Evolutionary conservation across 441 rosid species (phyloP).

Genomic region (Populus trichocarpa): DNA sequence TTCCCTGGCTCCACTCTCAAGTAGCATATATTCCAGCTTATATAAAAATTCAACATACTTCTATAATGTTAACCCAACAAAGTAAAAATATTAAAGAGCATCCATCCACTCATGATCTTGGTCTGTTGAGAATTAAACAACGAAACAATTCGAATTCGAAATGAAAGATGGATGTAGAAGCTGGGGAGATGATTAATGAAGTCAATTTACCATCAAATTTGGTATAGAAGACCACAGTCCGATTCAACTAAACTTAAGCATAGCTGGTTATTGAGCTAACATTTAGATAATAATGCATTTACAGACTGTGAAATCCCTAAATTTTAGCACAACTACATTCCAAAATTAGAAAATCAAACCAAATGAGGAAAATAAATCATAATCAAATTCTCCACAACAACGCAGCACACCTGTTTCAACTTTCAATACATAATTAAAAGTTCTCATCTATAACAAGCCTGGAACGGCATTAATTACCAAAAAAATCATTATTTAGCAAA

Average conservation of each 20-base stretch:
- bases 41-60: not conserved
- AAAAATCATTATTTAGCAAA: not conserved
- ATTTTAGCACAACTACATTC: not conserved
- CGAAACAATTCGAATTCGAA: not conserved
- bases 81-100: not conserved
- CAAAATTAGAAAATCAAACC: not conserved
- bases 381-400: not conserved
- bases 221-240: not conserved
- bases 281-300: not conserved
- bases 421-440: not conserved
- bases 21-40: not conserved
- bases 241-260: not conserved
- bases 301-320: not conserved
- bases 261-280: not conserved
- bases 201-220: not conserved
- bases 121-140: not conserved
- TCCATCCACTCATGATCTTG: not conserved
- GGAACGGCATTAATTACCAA: not conserved
- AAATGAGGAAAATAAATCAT: not conserved
- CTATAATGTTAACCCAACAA: not conserved
- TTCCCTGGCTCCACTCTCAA: not conserved
- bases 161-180: not conserved
- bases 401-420: not conserved
- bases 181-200: not conserved
- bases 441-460: not conserved